Conservation (phyloP, 2,329 filamentous ascomycete genomes). For the Cercospora sesami region DNA sequence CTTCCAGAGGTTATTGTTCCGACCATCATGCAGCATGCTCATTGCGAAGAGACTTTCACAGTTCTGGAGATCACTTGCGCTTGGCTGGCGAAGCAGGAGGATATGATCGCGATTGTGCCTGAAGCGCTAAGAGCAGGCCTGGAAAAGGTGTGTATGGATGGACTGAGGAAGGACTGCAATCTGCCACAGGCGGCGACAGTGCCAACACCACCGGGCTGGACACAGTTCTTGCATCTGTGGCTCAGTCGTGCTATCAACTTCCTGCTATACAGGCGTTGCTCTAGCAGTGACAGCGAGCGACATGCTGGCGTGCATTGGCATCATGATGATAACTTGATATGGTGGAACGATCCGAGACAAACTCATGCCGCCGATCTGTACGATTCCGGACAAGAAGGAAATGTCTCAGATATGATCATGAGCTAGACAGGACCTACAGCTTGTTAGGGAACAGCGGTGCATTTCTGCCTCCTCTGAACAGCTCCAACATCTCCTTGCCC, state of each 20-base stretch:
- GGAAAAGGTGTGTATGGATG: not conserved
- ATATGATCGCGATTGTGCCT: not conserved
- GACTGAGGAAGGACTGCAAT: not conserved
- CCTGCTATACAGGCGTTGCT: slow-evolving; percentile 10
- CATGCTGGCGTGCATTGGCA: slow-evolving; percentile 17
- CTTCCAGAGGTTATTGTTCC: slow-evolving; percentile 7
- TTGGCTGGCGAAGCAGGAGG: slow-evolving; percentile 2
- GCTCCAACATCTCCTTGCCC: slow-evolving; percentile 52
- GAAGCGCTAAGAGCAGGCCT: not conserved
- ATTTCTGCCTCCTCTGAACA: slow-evolving; percentile 49
- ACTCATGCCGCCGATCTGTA: not conserved
- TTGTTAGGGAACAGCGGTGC: slow-evolving; percentile 38
- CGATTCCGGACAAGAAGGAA: not conserved
- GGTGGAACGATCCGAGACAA: slow-evolving; percentile 11
- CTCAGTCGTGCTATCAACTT: slow-evolving; percentile 15
- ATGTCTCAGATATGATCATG: not conserved
- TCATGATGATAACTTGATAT: not conserved
- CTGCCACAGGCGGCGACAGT: not conserved
- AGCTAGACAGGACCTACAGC: slow-evolving; percentile 22
- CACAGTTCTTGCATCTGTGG: slow-evolving; percentile 13
- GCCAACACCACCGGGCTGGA: slow-evolving; percentile 17
- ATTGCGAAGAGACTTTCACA: slow-evolving; percentile 14
- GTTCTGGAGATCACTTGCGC: not conserved
- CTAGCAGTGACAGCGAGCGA: not conserved
- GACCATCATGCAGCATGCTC: slow-evolving; percentile 1